phyloP scores from a whole-genome alignment of 768 basidiomycete species.

The Terana coerulea region DNA sequence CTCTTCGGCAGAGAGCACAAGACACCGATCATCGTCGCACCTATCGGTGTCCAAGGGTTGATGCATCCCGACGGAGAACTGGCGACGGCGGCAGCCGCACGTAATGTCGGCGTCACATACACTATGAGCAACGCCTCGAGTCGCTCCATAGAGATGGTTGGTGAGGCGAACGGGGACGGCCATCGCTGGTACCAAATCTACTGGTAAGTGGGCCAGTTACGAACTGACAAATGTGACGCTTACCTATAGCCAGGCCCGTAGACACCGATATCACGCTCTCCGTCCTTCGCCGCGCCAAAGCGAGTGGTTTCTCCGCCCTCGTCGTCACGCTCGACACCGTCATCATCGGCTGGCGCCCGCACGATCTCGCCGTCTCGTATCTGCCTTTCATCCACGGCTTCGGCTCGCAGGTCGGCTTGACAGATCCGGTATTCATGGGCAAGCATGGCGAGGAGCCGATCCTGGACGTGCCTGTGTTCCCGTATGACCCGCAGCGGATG shows the following conservation, averaged over 20 bases:
- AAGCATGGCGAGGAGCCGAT: slow-evolving; percentile 45
- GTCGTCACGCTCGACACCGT: slow-evolving; percentile 81
- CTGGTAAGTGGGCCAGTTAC: slow-evolving; percentile 43
- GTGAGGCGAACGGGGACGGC: slow-evolving; percentile 61
- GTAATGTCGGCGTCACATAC: slow-evolving; percentile 58
- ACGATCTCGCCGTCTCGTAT: slow-evolving; percentile 62
- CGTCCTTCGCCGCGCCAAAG: slow-evolving; percentile 61
- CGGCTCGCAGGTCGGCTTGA: slow-evolving; percentile 62
- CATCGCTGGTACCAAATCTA: slow-evolving; percentile 82
- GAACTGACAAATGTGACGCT: background rate
- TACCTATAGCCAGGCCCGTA: slow-evolving; percentile 50
- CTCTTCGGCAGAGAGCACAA: slow-evolving; percentile 65
- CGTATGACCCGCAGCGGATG: slow-evolving; percentile 50
- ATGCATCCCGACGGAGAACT: slow-evolving; percentile 70
- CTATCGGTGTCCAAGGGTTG: slow-evolving; percentile 78
- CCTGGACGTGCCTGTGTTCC: slow-evolving; percentile 44
- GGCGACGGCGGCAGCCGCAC: slow-evolving; percentile 63
- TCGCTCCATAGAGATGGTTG: slow-evolving; percentile 76
- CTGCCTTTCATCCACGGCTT: slow-evolving; percentile 65
- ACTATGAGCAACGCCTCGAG: slow-evolving; percentile 74
- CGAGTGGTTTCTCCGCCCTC: slow-evolving; percentile 61
- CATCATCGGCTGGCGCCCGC: slow-evolving; percentile 70
- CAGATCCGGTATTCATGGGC: slow-evolving; percentile 79
- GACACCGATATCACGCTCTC: slow-evolving; percentile 59
- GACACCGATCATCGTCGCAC: slow-evolving; percentile 62